A percentile compares a stretch with the other conserved stretches of the same genome.
phyloP scores from a whole-genome alignment of 1,284 basidiomycete species.

The Heterobasidion annosum region DNA sequence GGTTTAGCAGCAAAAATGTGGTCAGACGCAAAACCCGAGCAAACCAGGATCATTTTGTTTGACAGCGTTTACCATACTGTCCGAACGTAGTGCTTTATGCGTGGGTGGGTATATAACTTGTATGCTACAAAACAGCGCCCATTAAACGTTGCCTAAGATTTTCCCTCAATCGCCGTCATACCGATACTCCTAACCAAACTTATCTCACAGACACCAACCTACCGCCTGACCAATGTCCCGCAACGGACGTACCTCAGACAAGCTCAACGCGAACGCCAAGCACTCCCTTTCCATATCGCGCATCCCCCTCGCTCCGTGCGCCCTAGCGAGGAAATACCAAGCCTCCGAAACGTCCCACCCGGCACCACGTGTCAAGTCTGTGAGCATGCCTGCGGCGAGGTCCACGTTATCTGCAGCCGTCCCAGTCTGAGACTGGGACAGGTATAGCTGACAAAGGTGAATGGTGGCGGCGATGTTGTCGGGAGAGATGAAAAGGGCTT shows the following conservation, averaged over 20 bases:
- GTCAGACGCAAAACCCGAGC: no score
- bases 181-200: neutral
- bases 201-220: slow-evolving; percentile 58
- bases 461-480: slow-evolving; percentile 73
- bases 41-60: no score
- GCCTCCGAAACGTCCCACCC: slow-evolving; percentile 91
- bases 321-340: slow-evolving; percentile 84
- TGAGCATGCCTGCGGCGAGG: slow-evolving; percentile 62
- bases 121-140: no score
- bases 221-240: slow-evolving; percentile 55
- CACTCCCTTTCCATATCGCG: slow-evolving; percentile 70
- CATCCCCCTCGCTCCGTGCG: slow-evolving; percentile 67
- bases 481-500: slow-evolving; percentile 72
- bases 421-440: slow-evolving; percentile 28
- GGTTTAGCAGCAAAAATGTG: no score
- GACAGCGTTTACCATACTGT: no score
- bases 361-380: slow-evolving; percentile 47
- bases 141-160: no score
- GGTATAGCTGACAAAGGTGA: slow-evolving; percentile 68
- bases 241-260: slow-evolving; percentile 63
- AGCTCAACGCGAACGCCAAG: slow-evolving; percentile 58
- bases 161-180: no score
- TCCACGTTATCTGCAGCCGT: slow-evolving; percentile 44
- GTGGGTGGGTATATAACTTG: no score
- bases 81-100: no score